Conservation (phyloP, 495 filamentous ascomycete species). For the Recurvomyces mirabilis region DNA sequence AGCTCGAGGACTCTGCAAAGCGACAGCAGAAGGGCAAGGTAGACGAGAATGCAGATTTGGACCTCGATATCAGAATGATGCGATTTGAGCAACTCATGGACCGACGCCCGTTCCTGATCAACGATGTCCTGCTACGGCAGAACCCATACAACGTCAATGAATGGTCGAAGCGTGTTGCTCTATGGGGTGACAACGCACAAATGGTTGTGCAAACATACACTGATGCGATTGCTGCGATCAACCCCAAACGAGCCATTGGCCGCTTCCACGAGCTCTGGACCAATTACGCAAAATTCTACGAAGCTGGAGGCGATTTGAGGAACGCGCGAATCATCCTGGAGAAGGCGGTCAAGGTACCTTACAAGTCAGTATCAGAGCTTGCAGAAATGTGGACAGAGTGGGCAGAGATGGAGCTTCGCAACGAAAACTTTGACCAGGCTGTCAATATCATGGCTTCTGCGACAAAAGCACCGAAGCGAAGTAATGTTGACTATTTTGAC, state of each 20-base stretch:
- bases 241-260: conserved; percentile 89
- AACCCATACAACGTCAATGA: conserved; percentile 95
- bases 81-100: conserved; percentile 98
- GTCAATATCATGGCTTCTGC: conserved; percentile 95
- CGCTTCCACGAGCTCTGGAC: conserved; percentile 93
- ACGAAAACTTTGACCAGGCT: conserved; percentile 90
- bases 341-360: conserved; percentile 94
- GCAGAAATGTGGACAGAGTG: conserved; percentile 98
- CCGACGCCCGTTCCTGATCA: conserved; percentile 87
- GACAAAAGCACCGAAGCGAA: conserved; percentile 86
- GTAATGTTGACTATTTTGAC: conserved; percentile 96
- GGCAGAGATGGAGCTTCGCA: conserved; percentile 94
- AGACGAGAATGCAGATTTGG: conserved; percentile 83
- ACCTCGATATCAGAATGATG: conserved; percentile 95
- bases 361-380: conserved; percentile 86
- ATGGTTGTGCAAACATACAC: conserved; percentile 94
- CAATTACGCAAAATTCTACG: conserved; percentile 97
- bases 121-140: conserved; percentile 89
- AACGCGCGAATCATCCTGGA: conserved; percentile 89
- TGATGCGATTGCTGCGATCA: conserved; percentile 81
- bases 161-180: conserved; percentile 89
- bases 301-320: conserved; percentile 72
- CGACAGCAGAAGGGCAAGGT: conserved; percentile 72
- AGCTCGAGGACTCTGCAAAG: conserved; percentile 78
- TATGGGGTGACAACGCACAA: conserved; percentile 89